A percentile compares a stretch with the other conserved stretches of the same genome.
Conservation (phyloP, 768 basidiomycete species). For the Mycena vitilis region DNA sequence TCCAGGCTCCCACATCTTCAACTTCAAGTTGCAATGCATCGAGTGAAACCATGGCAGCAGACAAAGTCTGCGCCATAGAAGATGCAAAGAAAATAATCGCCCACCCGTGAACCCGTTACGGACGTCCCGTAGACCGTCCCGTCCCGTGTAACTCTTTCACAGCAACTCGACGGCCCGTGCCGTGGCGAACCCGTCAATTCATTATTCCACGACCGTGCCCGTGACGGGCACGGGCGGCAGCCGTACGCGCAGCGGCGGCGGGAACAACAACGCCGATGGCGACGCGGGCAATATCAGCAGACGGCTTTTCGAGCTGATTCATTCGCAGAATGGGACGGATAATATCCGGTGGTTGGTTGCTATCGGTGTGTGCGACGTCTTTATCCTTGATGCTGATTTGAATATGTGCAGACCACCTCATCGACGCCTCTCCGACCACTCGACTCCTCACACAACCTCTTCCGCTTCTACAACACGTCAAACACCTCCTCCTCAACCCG, state of each 20-base stretch:
- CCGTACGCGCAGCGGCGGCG: constrained; percentile 62
- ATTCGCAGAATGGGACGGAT: constrained; percentile 68
- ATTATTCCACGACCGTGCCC: no score
- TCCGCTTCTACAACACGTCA: constrained; percentile 74
- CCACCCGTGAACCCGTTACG: no score
- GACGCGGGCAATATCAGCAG: constrained; percentile 63
- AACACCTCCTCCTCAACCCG: constrained; percentile 72
- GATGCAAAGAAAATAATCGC: no score
- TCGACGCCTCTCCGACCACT: constrained; percentile 66
- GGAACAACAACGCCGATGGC: constrained; percentile 63
- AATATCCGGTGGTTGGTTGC: constrained; percentile 75
- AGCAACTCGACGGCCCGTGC: no score
- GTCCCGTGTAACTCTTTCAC: no score
- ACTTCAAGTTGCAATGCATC: no score
- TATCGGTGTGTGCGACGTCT: constrained; percentile 68
- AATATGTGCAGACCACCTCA: constrained; percentile 65
- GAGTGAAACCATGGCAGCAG: no score
- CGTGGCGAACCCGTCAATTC: no score
- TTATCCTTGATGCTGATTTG: constrained; percentile 8
- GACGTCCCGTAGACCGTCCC: no score
- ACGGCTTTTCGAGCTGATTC: constrained; percentile 69
- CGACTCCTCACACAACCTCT: constrained; percentile 62
- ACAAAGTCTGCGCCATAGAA: no score
- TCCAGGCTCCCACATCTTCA: no score
- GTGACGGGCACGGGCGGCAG: no score